Percentiles rank a stretch among this genome's conserved stretches.
These are phyloP conservation scores for Anastatica hierochuntica DNA, from an alignment of 345 rosid genomes.

Conservation along the genomic window DNA sequence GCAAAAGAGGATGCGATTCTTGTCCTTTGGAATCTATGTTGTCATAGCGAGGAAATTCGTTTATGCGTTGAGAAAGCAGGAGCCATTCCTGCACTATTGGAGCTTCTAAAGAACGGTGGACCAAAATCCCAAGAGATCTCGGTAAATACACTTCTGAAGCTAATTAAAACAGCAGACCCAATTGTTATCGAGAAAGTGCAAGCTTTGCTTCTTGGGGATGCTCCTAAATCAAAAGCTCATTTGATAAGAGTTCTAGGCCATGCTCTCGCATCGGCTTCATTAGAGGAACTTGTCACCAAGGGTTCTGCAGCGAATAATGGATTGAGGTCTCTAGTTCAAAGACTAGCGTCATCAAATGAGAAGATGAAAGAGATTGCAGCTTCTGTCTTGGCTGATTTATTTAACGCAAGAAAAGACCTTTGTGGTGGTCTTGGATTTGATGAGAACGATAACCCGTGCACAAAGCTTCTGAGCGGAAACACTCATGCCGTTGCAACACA, in stretches of 20 bases:
- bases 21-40: slow-evolving; percentile 63
- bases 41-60: slow-evolving; percentile 78
- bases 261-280: slow-evolving; percentile 57
- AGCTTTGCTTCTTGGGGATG: slow-evolving; percentile 62
- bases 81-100: slow-evolving; percentile 59
- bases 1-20: slow-evolving; percentile 72
- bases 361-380: slow-evolving; percentile 76
- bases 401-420: slow-evolving; percentile 59
- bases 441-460: slow-evolving; percentile 60
- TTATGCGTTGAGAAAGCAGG: slow-evolving; percentile 87
- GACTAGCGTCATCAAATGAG: slow-evolving; percentile 62
- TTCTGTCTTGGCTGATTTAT: slow-evolving; percentile 74
- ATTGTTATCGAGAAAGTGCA: slow-evolving; percentile 67
- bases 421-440: slow-evolving; percentile 68
- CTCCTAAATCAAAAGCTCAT: slow-evolving; percentile 54
- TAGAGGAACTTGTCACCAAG: slow-evolving; percentile 42
- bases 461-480: slow-evolving; percentile 66
- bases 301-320: slow-evolving; percentile 91
- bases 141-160: slow-evolving; percentile 51
- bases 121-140: slow-evolving; percentile 63
- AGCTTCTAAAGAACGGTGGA: slow-evolving; percentile 63
- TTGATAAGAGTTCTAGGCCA: slow-evolving; percentile 72
- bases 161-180: slow-evolving; percentile 59
- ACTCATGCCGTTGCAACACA: slow-evolving; percentile 71
- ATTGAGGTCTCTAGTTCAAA: slow-evolving; percentile 60